Percentiles rank a stretch among this genome's conserved stretches.
Evolutionary conservation across 2,329 filamentous ascomycete species (phyloP).

Genomic region (Fusarium devonianum): DNA sequence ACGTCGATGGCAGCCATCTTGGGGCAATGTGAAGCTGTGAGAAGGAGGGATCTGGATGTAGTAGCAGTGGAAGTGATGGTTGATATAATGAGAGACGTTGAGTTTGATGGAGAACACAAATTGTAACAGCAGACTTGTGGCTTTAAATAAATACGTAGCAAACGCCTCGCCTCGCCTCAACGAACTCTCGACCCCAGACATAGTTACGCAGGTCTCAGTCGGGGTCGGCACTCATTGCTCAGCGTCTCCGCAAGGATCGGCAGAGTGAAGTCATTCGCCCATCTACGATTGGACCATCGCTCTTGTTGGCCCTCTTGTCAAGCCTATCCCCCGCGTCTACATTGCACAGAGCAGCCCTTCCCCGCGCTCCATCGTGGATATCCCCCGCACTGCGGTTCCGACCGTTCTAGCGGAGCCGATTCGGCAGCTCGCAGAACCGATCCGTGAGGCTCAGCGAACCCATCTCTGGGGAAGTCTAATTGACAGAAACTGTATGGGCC

Average conservation of each 20-base stretch:
- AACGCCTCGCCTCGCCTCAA: no score
- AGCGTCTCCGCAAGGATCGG: slow-evolving; percentile 5
- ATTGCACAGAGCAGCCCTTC: neutral
- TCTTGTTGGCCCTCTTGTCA: neutral
- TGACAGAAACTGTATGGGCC: no score
- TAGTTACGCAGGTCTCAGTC: neutral
- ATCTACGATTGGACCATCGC: neutral
- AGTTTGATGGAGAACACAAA: slow-evolving; percentile 13
- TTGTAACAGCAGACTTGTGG: neutral
- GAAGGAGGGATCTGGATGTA: neutral
- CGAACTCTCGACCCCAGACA: neutral
- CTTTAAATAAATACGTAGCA: no score
- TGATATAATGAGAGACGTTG: neutral
- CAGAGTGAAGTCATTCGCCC: neutral
- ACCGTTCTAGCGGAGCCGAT: neutral
- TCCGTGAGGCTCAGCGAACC: no score
- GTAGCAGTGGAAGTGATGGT: neutral
- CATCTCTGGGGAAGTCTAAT: no score
- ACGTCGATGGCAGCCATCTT: slow-evolving; percentile 34
- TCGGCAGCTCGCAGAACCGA: neutral
- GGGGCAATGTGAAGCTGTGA: neutral
- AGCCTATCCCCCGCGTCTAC: slow-evolving; percentile 8
- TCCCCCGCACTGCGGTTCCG: neutral
- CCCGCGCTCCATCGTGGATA: neutral
- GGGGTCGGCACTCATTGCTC: neutral